Percentiles rank a stretch among this genome's conserved stretches.
phyloP scores from a whole-genome alignment of 106 monocot species.

The Narthecium ossifragum region DNA sequence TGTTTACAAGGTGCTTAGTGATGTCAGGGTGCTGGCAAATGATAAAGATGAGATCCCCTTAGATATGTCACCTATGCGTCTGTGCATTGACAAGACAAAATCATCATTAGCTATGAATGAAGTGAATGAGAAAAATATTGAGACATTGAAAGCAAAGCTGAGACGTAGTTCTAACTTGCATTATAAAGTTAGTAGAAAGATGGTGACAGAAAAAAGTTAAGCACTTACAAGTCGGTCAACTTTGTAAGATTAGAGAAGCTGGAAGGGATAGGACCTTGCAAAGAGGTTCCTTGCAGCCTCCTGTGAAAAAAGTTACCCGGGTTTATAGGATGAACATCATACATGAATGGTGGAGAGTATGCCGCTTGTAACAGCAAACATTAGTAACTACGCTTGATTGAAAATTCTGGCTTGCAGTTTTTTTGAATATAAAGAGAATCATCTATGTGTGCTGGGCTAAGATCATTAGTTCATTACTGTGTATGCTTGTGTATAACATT shows the following conservation, averaged over 20 bases:
- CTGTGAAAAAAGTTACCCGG: too few relatives aligned
- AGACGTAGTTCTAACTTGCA: too few relatives aligned
- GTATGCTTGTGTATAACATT: too few relatives aligned
- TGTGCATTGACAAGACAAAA: too few relatives aligned
- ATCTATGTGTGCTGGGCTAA: too few relatives aligned
- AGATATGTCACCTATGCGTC: constrained; percentile 62
- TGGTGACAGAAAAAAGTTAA: neutral
- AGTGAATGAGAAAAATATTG: too few relatives aligned
- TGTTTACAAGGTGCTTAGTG: constrained; percentile 68
- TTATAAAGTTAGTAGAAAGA: too few relatives aligned
- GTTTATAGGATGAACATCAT: too few relatives aligned
- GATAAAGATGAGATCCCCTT: constrained; percentile 62
- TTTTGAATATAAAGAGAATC: too few relatives aligned
- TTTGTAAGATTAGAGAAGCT: constrained; percentile 38
- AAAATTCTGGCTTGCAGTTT: neutral
- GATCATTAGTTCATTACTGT: too few relatives aligned
- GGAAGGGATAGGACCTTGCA: constrained; percentile 67
- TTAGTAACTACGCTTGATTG: too few relatives aligned
- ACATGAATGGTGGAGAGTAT: neutral
- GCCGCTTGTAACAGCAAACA: neutral
- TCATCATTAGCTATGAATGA: too few relatives aligned
- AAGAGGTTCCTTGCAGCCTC: constrained; percentile 71
- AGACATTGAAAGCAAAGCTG: neutral
- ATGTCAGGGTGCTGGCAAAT: constrained; percentile 64
- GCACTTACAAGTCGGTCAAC: constrained; percentile 32